Percentiles rank a stretch among this genome's conserved stretches.
Conservation (phyloP, 352 stramenopile species). For the Phytophthora vignae region DNA sequence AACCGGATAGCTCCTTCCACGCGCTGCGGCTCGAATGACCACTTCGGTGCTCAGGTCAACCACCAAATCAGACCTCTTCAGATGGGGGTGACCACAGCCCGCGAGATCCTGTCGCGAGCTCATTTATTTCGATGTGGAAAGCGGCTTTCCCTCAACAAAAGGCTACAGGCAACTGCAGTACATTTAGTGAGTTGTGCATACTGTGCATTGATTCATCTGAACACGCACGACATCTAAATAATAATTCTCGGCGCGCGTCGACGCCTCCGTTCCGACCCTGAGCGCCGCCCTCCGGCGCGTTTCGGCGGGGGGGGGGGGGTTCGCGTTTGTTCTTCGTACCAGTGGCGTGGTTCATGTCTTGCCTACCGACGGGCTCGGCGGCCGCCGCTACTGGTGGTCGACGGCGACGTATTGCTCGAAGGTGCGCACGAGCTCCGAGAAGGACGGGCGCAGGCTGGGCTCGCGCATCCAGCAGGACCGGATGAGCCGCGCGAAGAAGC, state of each 20-base stretch:
- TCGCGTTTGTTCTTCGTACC: constrained; percentile 25
- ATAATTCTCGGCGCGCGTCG: constrained; percentile 24
- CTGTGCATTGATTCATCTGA: constrained; percentile 5
- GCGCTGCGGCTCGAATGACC: no score
- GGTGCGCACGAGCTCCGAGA: constrained; percentile 65
- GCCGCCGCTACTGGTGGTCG: constrained; percentile 21
- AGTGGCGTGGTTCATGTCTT: constrained; percentile 20
- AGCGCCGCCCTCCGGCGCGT: constrained; percentile 13
- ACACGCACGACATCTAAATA: constrained; percentile 41
- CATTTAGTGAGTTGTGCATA: neutral
- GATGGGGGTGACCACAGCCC: no score
- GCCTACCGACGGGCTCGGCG: neutral
- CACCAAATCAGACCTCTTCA: no score
- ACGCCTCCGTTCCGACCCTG: constrained; percentile 10
- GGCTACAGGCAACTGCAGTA: no score
- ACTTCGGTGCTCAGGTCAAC: no score
- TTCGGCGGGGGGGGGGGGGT: constrained; percentile 16
- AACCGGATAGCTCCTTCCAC: no score
- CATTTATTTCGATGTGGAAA: no score
- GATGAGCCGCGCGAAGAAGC: constrained; percentile 81
- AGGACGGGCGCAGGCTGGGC: constrained; percentile 74
- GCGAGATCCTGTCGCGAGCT: neutral
- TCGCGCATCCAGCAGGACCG: constrained; percentile 81
- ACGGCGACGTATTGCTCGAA: constrained; percentile 52
- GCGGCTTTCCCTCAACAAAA: no score